phyloP scores from a whole-genome alignment of 2,329 filamentous ascomycete species.

The Gnomoniopsis smithogilvyi region DNA sequence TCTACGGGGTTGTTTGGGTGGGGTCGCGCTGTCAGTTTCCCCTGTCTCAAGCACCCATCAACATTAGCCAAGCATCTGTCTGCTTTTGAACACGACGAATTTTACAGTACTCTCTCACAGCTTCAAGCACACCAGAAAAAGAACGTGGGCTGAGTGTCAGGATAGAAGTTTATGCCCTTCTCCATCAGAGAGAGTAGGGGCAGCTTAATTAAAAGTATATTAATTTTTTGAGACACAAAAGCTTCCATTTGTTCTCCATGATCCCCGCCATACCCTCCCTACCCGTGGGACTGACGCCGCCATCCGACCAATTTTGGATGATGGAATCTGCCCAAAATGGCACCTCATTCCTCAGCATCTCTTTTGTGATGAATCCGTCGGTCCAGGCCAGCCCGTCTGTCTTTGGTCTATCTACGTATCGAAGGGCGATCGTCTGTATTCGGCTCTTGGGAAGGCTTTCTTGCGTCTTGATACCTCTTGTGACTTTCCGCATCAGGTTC shows the following conservation, averaged over 20 bases:
- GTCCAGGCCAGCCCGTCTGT: constrained; percentile 18
- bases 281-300: neutral
- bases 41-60: neutral
- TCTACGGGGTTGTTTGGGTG: neutral
- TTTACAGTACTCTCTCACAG: too few relatives aligned
- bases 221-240: constrained; percentile 5
- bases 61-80: neutral
- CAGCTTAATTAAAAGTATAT: constrained; percentile 12
- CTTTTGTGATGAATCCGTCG: neutral
- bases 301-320: constrained; percentile 1
- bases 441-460: neutral
- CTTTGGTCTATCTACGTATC: neutral
- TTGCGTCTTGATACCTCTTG: neutral
- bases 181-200: neutral
- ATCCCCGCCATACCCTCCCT: neutral
- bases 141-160: neutral
- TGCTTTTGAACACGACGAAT: neutral
- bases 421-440: neutral
- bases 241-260: neutral
- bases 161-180: neutral
- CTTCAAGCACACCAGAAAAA: neutral
- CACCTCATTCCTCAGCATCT: neutral
- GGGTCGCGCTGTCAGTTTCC: neutral
- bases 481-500: neutral
- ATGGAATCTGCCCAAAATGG: constrained; percentile 1